Base-by-base conservation (phyloP, 768 basidiomycete species). In the Russula virescens region DNA sequence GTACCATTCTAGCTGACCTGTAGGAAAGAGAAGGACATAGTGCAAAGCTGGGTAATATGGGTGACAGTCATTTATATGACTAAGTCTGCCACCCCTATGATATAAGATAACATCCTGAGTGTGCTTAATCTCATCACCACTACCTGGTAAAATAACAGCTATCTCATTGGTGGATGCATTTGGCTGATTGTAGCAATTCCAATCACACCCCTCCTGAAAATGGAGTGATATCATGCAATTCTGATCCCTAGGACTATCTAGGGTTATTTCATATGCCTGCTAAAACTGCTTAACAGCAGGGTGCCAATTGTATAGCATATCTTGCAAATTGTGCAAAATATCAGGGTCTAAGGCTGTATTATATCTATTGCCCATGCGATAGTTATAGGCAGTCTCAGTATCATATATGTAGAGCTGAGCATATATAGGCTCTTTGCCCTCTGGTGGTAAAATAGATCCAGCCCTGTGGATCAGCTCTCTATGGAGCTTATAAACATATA, bases 331-430 rank as follows among this genome's bases (percentile, higher is more conserved):
- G 3, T 11, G 21, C 46, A 47, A 10, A 11, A 10, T 47, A 13
- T 23, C 11, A 2, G 8, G 45, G 21, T 45, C 45, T 6, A 45
- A 45, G 6, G 1, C 6, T 1, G 45, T n/a, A 6, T 45, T 21
- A 1, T n/a, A 40, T 3, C 8, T 6, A 13, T 40, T 40, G 14
- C 13, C 14, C 8, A 16, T 13, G 14, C 40, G 40, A 40, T 40
- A 16, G 8, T 10, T 8, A 14, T 9, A 13, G 40, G 40, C 5
- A 5, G 7, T 9, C 8, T 47, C 21, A 3, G 46, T 8, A 19
- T 47, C 21, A 47, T 50, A n/a, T 1, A 50, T 50, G 18, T 50
- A 50, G 9, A 50, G 49, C 28, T 80, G 77, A 2, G 16, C 16
- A 10, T 50, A 50, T 7, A 19, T 5, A 31, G 26, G 18, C 19